phyloP scores from a whole-genome alignment of 257 asterid species.

The Gentiana macrophylla region DNA sequence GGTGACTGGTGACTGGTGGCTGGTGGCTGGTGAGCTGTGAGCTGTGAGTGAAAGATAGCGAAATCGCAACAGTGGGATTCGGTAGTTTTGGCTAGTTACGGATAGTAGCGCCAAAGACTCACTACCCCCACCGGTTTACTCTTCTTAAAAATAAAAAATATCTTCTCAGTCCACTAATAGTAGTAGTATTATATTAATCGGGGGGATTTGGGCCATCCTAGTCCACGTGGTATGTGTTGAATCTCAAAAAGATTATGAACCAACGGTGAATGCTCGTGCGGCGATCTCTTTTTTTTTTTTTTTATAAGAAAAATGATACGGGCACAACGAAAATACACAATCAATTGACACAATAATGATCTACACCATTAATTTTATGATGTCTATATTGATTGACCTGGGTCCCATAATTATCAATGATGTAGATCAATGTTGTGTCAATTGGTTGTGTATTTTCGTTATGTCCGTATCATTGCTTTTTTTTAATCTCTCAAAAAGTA shows the following conservation, averaged over 20 bases:
- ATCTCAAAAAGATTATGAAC: conserved; percentile 13
- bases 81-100: background rate
- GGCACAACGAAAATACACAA: too few relatives aligned
- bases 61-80: background rate
- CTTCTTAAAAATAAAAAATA: background rate
- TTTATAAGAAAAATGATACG: too few relatives aligned
- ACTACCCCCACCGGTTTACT: background rate
- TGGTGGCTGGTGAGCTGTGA: background rate
- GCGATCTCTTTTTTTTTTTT: background rate
- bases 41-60: background rate
- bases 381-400: too few relatives aligned
- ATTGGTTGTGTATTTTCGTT: too few relatives aligned
- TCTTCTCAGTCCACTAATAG: background rate
- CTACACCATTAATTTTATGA: too few relatives aligned
- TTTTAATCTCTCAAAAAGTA: too few relatives aligned
- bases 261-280: conserved; percentile 8
- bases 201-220: background rate
- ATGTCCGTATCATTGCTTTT: too few relatives aligned
- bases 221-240: conserved; percentile 4
- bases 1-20: background rate
- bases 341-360: too few relatives aligned
- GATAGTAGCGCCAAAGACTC: conserved; percentile 3
- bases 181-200: background rate
- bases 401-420: too few relatives aligned
- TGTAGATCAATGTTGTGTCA: too few relatives aligned